phyloP scores from a whole-genome alignment of 2,329 filamentous ascomycete genomes.

The Neopestalotiopsis rosae region DNA sequence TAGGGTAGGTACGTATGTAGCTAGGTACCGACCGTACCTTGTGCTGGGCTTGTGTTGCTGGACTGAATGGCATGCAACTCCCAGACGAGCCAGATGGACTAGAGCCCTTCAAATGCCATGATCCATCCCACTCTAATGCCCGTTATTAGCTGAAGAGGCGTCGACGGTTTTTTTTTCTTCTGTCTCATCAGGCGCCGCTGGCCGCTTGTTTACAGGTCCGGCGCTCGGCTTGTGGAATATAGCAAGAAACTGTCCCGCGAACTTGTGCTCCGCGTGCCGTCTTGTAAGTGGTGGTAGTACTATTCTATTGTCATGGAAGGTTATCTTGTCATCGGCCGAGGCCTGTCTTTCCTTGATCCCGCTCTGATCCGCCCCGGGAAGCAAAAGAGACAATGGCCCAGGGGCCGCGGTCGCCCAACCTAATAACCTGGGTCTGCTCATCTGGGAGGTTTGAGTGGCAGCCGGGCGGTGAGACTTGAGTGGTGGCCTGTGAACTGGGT shows the following conservation, averaged over 20 bases:
- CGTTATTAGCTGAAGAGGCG: conserved; percentile 1
- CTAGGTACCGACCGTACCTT: neutral
- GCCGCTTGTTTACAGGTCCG: neutral
- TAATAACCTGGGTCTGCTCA: neutral
- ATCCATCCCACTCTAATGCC: conserved; percentile 16
- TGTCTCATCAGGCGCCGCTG: conserved; percentile 17
- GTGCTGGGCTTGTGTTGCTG: neutral
- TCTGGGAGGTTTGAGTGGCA: neutral
- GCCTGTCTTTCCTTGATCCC: neutral
- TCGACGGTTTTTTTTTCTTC: conserved; percentile 8
- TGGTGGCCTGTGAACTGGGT: too few relatives aligned
- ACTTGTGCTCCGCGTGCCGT: neutral
- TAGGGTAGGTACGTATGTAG: too few relatives aligned
- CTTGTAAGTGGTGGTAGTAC: neutral
- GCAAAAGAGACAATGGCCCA: neutral
- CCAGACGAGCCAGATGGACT: neutral
- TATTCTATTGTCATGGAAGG: neutral
- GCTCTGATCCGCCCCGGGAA: neutral
- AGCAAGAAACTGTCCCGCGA: neutral
- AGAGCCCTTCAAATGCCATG: conserved; percentile 8
- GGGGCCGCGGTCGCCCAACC: neutral
- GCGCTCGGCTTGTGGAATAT: neutral
- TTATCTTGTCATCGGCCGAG: neutral
- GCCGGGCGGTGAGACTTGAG: neutral
- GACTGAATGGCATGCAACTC: neutral